Base-by-base conservation (phyloP, 208 protist species). In the Borovskyia barvae region DNA sequence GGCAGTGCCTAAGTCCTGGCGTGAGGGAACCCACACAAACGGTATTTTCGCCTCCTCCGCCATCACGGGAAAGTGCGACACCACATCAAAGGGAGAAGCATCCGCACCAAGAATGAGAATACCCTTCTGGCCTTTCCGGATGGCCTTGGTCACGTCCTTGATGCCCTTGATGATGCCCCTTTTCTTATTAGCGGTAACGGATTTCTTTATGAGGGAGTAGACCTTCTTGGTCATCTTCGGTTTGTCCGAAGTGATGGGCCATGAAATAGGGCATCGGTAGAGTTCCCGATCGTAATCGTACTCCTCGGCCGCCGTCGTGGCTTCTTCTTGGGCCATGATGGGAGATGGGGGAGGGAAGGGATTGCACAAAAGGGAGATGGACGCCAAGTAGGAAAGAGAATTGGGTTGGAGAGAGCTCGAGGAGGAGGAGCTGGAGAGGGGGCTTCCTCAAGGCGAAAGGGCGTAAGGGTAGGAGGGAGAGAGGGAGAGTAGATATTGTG, bases 221-320 rank as follows among this genome's bases (percentile, higher is more conserved):
- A 97, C 75, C 80, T 97, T 97, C 71, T 97, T 97, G 9, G 92
- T 97, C 88, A 97, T 94, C 72, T 97, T 97, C 22, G 92, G 86
- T 66, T 93, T 93, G 50, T 95, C 92, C 3, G 87, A 90, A 19
- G 90, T 77, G 41, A 95, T 57, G 29, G 91, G 91, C 80, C 81
- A 92, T 22, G 91, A 82, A 73, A 97, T 95, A 39, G 91, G 91
- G 81, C 91, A 97, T 43, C 87, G 82, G 75, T 96, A 96, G 24
- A 96, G 75, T 72, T 93, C 73, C n/a, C 90, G 79, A 67, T 96
- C 90, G 71, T 94, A 96, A 76, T 96, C 85, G 75, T 94, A 94
- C 72, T 85, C 81, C 66, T 90, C 80, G 8, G 61, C 42, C 35
- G 14, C 39, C 62, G 55, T 70, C 22, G 66, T 40, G 58, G 84